Evolutionary conservation across 2,329 filamentous ascomycete genomes (phyloP), one percentile per base, ranked within the genome.

Genomic region (Alternaria sp.): DNA sequence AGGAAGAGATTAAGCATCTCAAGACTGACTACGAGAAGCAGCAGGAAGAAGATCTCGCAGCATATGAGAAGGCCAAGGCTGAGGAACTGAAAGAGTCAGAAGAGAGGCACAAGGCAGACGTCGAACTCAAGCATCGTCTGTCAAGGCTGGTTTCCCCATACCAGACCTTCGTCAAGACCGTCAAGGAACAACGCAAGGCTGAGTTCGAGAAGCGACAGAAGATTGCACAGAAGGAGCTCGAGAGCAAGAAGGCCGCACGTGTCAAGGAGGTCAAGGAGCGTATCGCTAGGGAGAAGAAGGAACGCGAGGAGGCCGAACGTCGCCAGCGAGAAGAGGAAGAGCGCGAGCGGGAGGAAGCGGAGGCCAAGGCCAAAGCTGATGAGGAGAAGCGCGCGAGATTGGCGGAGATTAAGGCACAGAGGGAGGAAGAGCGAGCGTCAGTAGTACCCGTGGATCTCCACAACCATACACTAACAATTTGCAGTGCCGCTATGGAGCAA

Each of bases 191-290:
- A 77, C 92, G 95, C 73, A 93, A 93, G 77, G 92, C 97, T 73
- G 93, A 98, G 81, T 99, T 98, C 72, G 96, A 98, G 86, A 95
- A 92, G 85, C 92, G 94, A 69, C 92, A 92, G 77, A 93, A 91
- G 80, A 90, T 93, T 75, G 96, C 96, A 30, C 93, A 98, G 85
- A 90, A 91, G 69, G 96, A 99, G 79, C 88, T 98, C 62, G 92
- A 98, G 85, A 91, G 91, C 81, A 93, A 96, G 84, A 97, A 97
- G 82, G 88, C 90, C 43, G 87, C 89, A 69, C 92, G 96, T 75
- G 90, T 93, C 83, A 95, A 93, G 86, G 93, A 97, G 80, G 89
- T 92, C 76, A 90, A 92, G 73, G 95, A 97, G 77, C 89, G 89
- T 71, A 90, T 91, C 80, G 87, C 92, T 59, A 89, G 91, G 60